phyloP scores from a whole-genome alignment of 2,329 filamentous ascomycete genomes.

The Colletotrichum sp. region DNA sequence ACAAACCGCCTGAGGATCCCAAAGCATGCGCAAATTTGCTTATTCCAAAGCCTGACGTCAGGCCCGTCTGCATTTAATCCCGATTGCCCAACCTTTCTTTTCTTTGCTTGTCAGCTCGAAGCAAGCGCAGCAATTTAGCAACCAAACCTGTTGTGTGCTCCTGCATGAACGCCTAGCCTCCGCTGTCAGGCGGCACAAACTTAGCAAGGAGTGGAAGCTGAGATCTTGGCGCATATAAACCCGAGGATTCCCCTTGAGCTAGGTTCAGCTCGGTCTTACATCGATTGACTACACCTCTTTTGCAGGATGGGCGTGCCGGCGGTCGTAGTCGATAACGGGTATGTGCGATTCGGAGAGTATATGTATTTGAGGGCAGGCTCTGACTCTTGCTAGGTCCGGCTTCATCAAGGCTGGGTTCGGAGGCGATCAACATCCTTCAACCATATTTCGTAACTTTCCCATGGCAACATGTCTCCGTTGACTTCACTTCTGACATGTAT shows the following conservation, averaged over 20 bases:
- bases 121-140: background rate
- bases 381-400: background rate
- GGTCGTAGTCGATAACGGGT: background rate
- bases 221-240: background rate
- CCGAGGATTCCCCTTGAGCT: background rate
- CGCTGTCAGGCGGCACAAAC: background rate
- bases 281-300: background rate
- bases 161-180: background rate
- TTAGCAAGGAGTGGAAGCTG: background rate
- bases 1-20: background rate
- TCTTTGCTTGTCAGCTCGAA: background rate
- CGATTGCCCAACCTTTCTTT: background rate
- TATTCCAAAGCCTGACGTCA: background rate
- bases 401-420: conserved; percentile 1
- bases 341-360: background rate
- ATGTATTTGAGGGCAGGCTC: rapidly evolving
- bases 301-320: background rate
- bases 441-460: background rate
- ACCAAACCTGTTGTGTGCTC: background rate
- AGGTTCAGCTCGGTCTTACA: background rate
- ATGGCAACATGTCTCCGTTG: background rate
- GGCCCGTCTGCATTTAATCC: background rate
- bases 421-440: background rate
- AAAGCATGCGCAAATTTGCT: background rate
- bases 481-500: background rate